Base-by-base conservation (phyloP, 345 rosid species). In the Citrus unshiu region DNA sequence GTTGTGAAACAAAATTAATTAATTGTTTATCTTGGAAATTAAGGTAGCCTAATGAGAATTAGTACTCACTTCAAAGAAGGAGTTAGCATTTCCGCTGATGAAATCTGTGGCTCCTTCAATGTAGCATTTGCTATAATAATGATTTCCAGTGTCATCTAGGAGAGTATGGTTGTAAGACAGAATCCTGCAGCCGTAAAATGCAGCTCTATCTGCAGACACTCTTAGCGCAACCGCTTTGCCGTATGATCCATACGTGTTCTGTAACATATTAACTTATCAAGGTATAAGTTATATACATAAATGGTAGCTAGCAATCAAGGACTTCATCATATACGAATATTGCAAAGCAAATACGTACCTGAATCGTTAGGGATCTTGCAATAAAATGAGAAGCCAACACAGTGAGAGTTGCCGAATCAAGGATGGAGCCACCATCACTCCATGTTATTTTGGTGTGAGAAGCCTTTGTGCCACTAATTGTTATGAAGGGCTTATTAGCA, bases 31-130 rank as follows among this genome's bases (percentile, higher is more conserved):
- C 1, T 13, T 13, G 18, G 14, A 3, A 49, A 49, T 10, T 13
- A 49, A 49, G 18, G 10, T 19, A 29, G 27, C 9, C 22, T 24
- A 46, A 68, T 46, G 30, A 35, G 46, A 34, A 63, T 13, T 0
- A 9, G 3, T 22, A 86, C 78, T 81, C 67, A 91, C 97, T 77
- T 93, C 93, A 56, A 81, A 93, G 21, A 91, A 83, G 9, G 97
- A 90, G 58, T 90, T 86, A 9, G 85, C 90, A 70, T 86, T 87
- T 79, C 97, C 97, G 69, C 86, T 88, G 37, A 93, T 86, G 89
- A 93, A 92, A 85, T 94, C 98, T 0, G 97, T 92, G 56, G 90
- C 97, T 75, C 98, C 98, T 84, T 91, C 91, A 57, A 92, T 94
- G 74, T 87, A 92, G 22, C 95, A 94, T 64, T 83, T 84, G 16